Conservation (phyloP, 495 filamentous ascomycete genomes). For the Podospora pseudoanserina region DNA sequence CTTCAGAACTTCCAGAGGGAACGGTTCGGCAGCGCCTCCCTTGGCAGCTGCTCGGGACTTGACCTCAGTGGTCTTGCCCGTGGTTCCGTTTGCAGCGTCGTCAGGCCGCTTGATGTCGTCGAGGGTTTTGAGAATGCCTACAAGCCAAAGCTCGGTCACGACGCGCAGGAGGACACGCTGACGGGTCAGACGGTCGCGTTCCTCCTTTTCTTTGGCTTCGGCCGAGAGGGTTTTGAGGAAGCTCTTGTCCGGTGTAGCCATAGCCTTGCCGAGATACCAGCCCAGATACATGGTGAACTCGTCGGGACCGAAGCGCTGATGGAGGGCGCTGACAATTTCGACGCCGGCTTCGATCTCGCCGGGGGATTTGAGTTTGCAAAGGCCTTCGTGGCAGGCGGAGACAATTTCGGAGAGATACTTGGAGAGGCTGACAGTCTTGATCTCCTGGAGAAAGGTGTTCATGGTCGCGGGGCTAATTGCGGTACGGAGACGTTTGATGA, state of each 20-base stretch:
- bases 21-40: slow-evolving; percentile 69
- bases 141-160: slow-evolving; percentile 94
- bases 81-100: slow-evolving; percentile 61
- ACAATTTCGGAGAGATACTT: slow-evolving; percentile 98
- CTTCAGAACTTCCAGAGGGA: slow-evolving; percentile 93
- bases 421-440: slow-evolving; percentile 86
- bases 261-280: slow-evolving; percentile 86
- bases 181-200: slow-evolving; percentile 84
- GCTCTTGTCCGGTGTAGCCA: slow-evolving; percentile 87
- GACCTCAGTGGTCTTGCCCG: slow-evolving; percentile 52
- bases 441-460: slow-evolving; percentile 83
- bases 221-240: slow-evolving; percentile 72
- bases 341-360: slow-evolving; percentile 88
- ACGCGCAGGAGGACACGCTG: slow-evolving; percentile 85
- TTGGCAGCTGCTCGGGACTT: slow-evolving; percentile 50
- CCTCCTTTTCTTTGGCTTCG: slow-evolving; percentile 88
- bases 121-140: slow-evolving; percentile 78
- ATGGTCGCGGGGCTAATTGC: slow-evolving; percentile 75
- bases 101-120: slow-evolving; percentile 87
- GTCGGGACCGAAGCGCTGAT: slow-evolving; percentile 87
- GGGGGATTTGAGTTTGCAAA: slow-evolving; percentile 84
- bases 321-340: slow-evolving; percentile 88
- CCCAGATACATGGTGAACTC: slow-evolving; percentile 91
- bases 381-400: slow-evolving; percentile 94
- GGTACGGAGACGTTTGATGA: slow-evolving; percentile 94